Base-by-base conservation (phyloP, 176 grass and related monocot species). In the Ananas comosus region DNA sequence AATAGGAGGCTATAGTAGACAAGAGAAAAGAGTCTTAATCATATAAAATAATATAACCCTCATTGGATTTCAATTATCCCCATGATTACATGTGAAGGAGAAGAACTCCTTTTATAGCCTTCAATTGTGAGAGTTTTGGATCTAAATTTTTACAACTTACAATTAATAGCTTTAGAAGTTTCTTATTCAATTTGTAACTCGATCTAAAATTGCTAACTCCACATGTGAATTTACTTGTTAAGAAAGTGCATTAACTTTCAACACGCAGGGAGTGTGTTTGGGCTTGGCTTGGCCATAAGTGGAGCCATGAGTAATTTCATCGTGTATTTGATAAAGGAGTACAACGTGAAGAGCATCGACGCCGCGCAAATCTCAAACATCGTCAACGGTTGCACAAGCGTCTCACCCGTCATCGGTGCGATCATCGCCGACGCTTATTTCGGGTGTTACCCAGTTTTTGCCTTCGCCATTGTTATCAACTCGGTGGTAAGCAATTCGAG, bases 391-490 rank as follows among this genome's bases (percentile, higher is more conserved):
- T 33, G 64, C 64, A 65, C 12, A 3, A 65, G 11, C 12, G 10
- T 47, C 12, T 11, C 27, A 11, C 64, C 13, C 27, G 1, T 65
- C 4, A 18, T 24, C 21, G 64, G 64, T 13, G 64, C 27, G 12
- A 65, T 65, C 27, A 29, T 65, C 64, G 11, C 64, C 11, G 64
- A 65, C 12, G 64, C 64, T 13, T 65, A 65, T 10, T 33, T 65
- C 29, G 27, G 64, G 13, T 65, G 25, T 28, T 65, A 28, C 24
- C 64, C 64, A 3, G 27, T 65, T 7, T 2, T 65, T 33, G 64
- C 64, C 64, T 65, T 65, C 25, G 12, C 25, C 14, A 28, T 1
- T 27, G 21, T 13, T 7, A 13, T 4, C 23, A 28, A 11, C 27
- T 47, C 47, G 64, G 11, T 47, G 1, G 27, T 47, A 33, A 65